These are phyloP conservation scores for Aspergillus eucalypticola DNA, from an alignment of 2,329 filamentous ascomycete genomes.

Conservation along the genomic window DNA sequence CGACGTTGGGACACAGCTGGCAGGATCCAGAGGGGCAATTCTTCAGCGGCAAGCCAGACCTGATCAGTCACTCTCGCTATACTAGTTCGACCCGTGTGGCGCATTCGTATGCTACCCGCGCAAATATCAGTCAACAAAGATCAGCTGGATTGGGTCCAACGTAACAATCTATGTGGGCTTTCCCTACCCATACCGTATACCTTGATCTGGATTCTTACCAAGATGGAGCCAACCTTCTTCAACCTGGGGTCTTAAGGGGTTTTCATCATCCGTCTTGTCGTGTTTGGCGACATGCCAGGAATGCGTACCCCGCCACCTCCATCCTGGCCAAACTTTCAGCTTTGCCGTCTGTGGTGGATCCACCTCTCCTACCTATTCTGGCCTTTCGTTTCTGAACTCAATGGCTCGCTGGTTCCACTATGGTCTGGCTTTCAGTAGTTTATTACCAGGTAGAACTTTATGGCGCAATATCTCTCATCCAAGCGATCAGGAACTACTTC, in stretches of 20 bases:
- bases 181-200: no score
- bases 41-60: neutral
- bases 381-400: neutral
- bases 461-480: no score
- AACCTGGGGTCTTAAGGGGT: neutral
- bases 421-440: no score
- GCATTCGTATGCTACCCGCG: neutral
- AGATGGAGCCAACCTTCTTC: neutral
- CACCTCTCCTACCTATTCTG: neutral
- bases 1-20: neutral
- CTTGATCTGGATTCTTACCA: neutral
- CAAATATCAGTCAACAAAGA: no score
- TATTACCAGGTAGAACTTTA: accelerated
- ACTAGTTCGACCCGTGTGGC: neutral
- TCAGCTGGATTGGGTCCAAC: no score
- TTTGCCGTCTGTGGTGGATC: neutral
- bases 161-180: no score
- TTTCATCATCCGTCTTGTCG: neutral
- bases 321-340: neutral
- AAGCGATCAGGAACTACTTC: no score
- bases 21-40: neutral
- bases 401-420: no score
- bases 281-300: neutral
- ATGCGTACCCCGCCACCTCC: neutral
- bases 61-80: neutral